Percentiles rank a stretch among this genome's conserved stretches.
phyloP scores from a whole-genome alignment of 768 basidiomycete genomes.

The Naganishia friedmannii region DNA sequence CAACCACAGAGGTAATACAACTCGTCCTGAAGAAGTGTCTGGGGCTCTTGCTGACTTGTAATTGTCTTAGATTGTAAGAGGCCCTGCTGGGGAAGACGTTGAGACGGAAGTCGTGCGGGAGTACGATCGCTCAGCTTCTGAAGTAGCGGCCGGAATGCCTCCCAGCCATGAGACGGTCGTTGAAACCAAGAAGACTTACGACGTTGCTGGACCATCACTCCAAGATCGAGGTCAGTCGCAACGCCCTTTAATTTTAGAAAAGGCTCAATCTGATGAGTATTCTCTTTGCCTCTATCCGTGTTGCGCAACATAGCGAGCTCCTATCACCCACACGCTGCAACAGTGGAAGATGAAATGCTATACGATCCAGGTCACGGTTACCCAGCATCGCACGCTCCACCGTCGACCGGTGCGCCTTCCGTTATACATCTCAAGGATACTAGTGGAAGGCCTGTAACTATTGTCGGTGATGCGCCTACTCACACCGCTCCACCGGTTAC shows the following conservation, averaged over 20 bases:
- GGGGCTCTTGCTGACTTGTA: not conserved
- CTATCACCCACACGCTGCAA: not conserved
- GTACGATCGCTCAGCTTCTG: slow-evolving; percentile 24
- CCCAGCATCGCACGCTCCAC: slow-evolving; percentile 3
- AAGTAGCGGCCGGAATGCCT: slow-evolving; percentile 23
- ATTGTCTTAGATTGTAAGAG: slow-evolving; percentile 20
- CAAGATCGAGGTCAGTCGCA: not conserved
- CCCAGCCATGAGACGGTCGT: slow-evolving; percentile 25
- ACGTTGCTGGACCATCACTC: not conserved
- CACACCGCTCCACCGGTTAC: not conserved
- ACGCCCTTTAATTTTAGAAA: not conserved
- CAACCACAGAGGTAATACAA: slow-evolving; percentile 27
- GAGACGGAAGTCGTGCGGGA: slow-evolving; percentile 24
- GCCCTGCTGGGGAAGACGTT: slow-evolving; percentile 18
- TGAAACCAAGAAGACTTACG: slow-evolving; percentile 22
- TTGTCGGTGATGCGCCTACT: not conserved
- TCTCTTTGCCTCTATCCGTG: not conserved
- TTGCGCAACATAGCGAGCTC: not conserved
- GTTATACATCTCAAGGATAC: not conserved
- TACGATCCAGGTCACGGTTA: not conserved
- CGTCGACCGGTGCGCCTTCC: slow-evolving; percentile 10
- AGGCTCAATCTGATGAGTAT: not conserved
- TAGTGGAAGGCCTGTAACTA: not conserved
- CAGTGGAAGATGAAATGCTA: not conserved
- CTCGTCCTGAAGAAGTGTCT: not conserved